Evolutionary conservation across 805 yeast genomes (phyloP).

Genomic region (Lipomyces spencermartinsiae): DNA sequence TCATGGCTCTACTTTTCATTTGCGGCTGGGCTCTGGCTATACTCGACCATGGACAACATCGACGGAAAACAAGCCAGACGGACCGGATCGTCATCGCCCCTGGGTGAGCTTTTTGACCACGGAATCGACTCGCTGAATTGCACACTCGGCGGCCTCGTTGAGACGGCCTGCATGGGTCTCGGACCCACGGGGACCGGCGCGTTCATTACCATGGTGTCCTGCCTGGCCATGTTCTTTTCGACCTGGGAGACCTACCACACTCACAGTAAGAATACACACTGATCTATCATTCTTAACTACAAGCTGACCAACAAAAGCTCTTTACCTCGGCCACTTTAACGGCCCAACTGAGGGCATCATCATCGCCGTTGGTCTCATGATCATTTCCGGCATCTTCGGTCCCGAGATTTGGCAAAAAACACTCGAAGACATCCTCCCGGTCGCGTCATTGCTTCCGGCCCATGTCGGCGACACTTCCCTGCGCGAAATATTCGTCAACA

Average conservation of each 20-base stretch:
- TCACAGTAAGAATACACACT: slow-evolving; percentile 40
- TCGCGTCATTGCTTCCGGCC: slow-evolving; percentile 42
- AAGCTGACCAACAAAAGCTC: slow-evolving; percentile 42
- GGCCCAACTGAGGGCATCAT: slow-evolving; percentile 97
- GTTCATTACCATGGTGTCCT: slow-evolving; percentile 75
- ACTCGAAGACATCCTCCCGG: slow-evolving; percentile 47
- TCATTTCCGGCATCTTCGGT: slow-evolving; percentile 72
- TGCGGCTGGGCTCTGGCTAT: slow-evolving; percentile 83
- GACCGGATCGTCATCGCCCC: slow-evolving; percentile 91
- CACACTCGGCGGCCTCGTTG: slow-evolving; percentile 74
- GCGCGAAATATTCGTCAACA: slow-evolving; percentile 43
- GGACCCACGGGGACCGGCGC: slow-evolving; percentile 81
- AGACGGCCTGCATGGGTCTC: slow-evolving; percentile 75
- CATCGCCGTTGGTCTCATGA: slow-evolving; percentile 62
- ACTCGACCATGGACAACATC: slow-evolving; percentile 96
- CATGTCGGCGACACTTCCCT: slow-evolving; percentile 54
- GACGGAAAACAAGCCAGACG: slow-evolving; percentile 87
- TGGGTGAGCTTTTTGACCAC: slow-evolving; percentile 95
- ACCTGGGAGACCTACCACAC: slow-evolving; percentile 42
- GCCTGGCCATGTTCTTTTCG: slow-evolving; percentile 52
- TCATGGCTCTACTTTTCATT: slow-evolving; percentile 78
- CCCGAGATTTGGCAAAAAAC: slow-evolving; percentile 66
- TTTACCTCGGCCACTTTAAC: slow-evolving; percentile 79
- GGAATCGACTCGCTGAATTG: slow-evolving; percentile 80
- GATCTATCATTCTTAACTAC: neutral